Evolutionary conservation across 1,284 basidiomycete species (phyloP), one percentile per base, ranked within the genome.

Genomic region (Anthracocystis setariae): DNA sequence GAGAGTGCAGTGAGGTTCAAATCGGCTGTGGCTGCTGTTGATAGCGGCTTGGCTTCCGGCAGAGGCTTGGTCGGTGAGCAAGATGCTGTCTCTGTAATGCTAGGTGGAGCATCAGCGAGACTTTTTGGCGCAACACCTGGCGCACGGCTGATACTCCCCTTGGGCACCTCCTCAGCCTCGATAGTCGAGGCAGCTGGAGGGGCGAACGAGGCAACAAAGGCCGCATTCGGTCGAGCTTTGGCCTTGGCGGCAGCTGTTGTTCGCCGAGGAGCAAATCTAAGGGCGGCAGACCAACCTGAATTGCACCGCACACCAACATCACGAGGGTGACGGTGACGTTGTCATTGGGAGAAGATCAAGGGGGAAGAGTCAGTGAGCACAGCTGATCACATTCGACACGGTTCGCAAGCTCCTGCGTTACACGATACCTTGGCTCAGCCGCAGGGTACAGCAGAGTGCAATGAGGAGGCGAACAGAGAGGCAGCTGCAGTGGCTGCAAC

Each of bases 271-370:
- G 73, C 76, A 42, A 79, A 79, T 0, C 73, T 68, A 17, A 79
- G 61, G 8, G 77, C 63, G 29, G 76, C 67, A n/a, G 76, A 77
- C 77, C 77, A 79, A 23, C 56, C 69, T 72, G 37, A 23, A 32
- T 12, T 29, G n/a, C n/a, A n/a, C n/a, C n/a, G n/a, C 27, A 20
- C 38, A 24, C 18, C 25, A 40, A 50, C 12, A 15, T 13, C 21
- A 35, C 27, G 23, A 39, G 4, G 29, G 15, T 18, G 24, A 29
- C 8, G 27, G 2, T 42, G 20, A 7, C 9, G 47, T 25, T 24
- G 15, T 20, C 5, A 12, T 5, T 29, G 10, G 32, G n/a, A 46
- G 24, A 40, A 20, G 18, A 56, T 46, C 18, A n/a, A 48, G 32
- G n/a, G n/a, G 33, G 38, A 17, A 43, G 38, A 25, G 32, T 48